Evolutionary conservation across 2,329 filamentous ascomycete genomes (phyloP), one percentile per base, ranked within the genome.

Genomic region (Aspergillus sp.): DNA sequence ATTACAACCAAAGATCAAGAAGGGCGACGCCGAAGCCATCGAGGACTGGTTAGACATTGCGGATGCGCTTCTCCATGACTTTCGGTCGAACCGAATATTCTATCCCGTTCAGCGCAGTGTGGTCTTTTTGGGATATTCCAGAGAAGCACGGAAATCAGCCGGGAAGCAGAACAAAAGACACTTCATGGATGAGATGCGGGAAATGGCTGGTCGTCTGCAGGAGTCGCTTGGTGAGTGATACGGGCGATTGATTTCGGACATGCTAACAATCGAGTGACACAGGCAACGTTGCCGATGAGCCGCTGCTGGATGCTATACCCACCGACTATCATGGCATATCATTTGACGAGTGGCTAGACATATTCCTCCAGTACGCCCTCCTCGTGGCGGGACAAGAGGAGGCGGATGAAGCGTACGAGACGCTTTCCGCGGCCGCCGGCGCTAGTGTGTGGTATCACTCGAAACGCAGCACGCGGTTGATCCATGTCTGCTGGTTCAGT

Each of bases 351-450:
- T 98, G 91, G 91, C 72, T 95, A 3, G 83, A 93, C 45, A 71
- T 94, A 1, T 94, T 98, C 53, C 72, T 93, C 22, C 83, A 91
- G 49, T 93, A 93, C 53, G 82, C 86, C 3, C 69, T 95, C 29
- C 69, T 80, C 4, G 71, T 91, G 19, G 82, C 86, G 5, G 73
- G 76, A 26, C 64, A 70, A 13, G 78, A 78, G 20, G 75, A 81
- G 29, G 67, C 73, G 10, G 71, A 79, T 26, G 79, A 85, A 41
- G 80, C 85, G 31, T 95, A 94, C 55, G 76, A 80, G 31, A 75
- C 86, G 5, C 80, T 93, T 45, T 77, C 86, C 40, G 77, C 82
- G 4, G 85, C 84, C 1, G 72, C 79, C 30, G 79, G 85, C 50
- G 85, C 86, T 10, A 86, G 82, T 33, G 76, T 95, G 14, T 96